phyloP scores from a whole-genome alignment of 768 basidiomycete species.

The Galerina marginata region DNA sequence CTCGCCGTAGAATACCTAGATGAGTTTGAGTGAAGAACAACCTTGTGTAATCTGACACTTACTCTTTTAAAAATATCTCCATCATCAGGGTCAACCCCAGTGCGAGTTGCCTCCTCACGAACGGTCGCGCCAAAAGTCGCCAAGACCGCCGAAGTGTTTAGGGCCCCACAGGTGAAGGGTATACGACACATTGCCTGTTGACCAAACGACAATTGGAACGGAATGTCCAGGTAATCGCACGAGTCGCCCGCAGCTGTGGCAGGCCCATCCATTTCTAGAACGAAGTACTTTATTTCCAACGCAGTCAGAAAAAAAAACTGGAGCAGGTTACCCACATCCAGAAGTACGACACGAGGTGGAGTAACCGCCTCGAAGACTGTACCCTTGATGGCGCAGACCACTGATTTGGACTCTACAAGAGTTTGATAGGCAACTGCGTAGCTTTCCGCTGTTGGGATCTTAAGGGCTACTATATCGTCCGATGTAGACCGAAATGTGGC shows the following conservation, averaged over 20 bases:
- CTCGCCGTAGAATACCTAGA: neutral
- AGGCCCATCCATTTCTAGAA: slow-evolving; percentile 1
- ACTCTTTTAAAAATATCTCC: neutral
- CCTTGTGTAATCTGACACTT: too few species aligned
- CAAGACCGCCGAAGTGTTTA: slow-evolving; percentile 6
- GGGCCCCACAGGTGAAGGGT: slow-evolving; percentile 1
- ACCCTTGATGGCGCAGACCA: neutral
- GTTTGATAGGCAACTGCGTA: neutral
- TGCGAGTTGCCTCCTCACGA: slow-evolving; percentile 1
- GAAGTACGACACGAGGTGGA: neutral
- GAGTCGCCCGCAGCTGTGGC: neutral
- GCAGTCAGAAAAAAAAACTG: neutral
- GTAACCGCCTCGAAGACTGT: slow-evolving; percentile 5
- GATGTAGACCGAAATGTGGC: neutral
- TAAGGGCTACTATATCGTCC: neutral
- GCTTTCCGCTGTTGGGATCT: neutral
- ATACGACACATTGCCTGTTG: slow-evolving; percentile 4
- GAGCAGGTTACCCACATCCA: neutral
- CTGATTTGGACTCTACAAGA: neutral
- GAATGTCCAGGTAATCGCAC: slow-evolving; percentile 3
- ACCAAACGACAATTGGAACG: slow-evolving; percentile 4
- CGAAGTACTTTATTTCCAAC: neutral
- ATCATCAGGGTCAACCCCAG: slow-evolving; percentile 1
- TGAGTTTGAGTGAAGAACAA: neutral
- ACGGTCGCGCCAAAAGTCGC: slow-evolving; percentile 2